These are phyloP conservation scores for Fusarium sp. DNA, from an alignment of 2,329 filamentous ascomycete species.

Conservation along the genomic window DNA sequence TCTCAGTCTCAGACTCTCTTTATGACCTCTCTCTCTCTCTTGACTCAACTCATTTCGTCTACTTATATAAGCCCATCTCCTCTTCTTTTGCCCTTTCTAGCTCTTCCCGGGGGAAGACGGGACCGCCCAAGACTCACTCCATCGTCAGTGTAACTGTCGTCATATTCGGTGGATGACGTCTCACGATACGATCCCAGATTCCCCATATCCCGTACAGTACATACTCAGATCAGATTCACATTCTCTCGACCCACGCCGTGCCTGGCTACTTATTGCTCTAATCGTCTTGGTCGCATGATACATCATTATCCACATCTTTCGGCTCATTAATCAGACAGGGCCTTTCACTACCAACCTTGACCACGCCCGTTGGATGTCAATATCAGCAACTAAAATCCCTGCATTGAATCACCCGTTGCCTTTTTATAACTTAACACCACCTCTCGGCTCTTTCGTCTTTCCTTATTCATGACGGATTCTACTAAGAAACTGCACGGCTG, in stretches of 20 bases:
- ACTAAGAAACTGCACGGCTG: constrained; percentile 41
- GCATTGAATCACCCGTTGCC: constrained; percentile 2
- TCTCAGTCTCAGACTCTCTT: neutral
- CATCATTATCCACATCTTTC: constrained; percentile 35
- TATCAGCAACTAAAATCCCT: constrained; percentile 13
- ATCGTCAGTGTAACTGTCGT: constrained; percentile 33
- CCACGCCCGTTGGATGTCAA: neutral
- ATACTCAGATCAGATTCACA: constrained; percentile 25
- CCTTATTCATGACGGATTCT: constrained; percentile 35
- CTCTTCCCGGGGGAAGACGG: constrained; percentile 10
- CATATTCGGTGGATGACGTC: constrained; percentile 43
- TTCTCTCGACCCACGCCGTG: constrained; percentile 33
- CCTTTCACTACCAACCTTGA: constrained; percentile 2
- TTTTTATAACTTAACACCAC: constrained; percentile 1
- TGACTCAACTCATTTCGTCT: neutral
- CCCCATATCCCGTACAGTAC: constrained; percentile 20
- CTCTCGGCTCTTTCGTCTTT: neutral
- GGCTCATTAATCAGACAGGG: constrained; percentile 10
- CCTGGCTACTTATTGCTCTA: constrained; percentile 21
- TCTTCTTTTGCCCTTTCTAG: neutral
- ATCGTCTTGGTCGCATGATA: constrained; percentile 36
- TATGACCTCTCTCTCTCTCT: neutral
- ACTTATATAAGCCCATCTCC: neutral
- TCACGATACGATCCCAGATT: constrained; percentile 40
- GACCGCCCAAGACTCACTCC: constrained; percentile 24